Percentiles rank a stretch among this genome's conserved stretches.
Conservation (phyloP, 2,329 filamentous ascomycete species). For the Pleomassaria siparia region DNA sequence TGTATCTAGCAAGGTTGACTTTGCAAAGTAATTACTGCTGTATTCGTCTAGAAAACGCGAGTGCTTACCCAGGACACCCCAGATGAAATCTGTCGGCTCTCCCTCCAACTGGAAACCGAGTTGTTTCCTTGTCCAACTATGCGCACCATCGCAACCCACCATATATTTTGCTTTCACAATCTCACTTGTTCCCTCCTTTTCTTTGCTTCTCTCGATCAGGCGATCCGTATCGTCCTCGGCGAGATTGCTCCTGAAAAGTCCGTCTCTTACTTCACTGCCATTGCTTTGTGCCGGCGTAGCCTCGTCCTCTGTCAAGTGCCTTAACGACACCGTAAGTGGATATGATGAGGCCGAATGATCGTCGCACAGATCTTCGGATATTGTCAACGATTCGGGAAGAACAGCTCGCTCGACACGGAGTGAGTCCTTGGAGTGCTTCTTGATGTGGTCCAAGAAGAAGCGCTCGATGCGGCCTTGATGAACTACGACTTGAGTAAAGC, state of each 20-base stretch:
- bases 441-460: slow-evolving; percentile 65
- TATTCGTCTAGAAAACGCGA: slow-evolving; percentile 35
- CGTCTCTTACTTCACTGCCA: slow-evolving; percentile 46
- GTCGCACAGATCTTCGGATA: slow-evolving; percentile 55
- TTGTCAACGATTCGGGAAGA: slow-evolving; percentile 57
- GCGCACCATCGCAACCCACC: slow-evolving; percentile 69
- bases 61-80: slow-evolving; percentile 51
- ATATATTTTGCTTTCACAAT: slow-evolving; percentile 62
- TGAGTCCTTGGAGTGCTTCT: slow-evolving; percentile 55
- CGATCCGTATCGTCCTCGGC: slow-evolving; percentile 60
- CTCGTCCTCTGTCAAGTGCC: slow-evolving; percentile 61
- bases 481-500: slow-evolving; percentile 66
- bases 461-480: slow-evolving; percentile 72
- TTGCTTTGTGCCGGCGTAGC: slow-evolving; percentile 53
- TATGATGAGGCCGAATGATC: slow-evolving; percentile 52
- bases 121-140: slow-evolving; percentile 63
- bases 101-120: slow-evolving; percentile 60
- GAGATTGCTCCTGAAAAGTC: slow-evolving; percentile 63
- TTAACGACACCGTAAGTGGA: slow-evolving; percentile 62
- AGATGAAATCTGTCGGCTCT: slow-evolving; percentile 57
- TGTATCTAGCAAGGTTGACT: too few relatives aligned
- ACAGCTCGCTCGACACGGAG: slow-evolving; percentile 60
- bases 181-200: slow-evolving; percentile 43
- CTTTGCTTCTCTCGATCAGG: slow-evolving; percentile 46
- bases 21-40: too few relatives aligned